Evolutionary conservation across 805 yeast species (phyloP).

Genomic region (Saturnispora besseyi): DNA sequence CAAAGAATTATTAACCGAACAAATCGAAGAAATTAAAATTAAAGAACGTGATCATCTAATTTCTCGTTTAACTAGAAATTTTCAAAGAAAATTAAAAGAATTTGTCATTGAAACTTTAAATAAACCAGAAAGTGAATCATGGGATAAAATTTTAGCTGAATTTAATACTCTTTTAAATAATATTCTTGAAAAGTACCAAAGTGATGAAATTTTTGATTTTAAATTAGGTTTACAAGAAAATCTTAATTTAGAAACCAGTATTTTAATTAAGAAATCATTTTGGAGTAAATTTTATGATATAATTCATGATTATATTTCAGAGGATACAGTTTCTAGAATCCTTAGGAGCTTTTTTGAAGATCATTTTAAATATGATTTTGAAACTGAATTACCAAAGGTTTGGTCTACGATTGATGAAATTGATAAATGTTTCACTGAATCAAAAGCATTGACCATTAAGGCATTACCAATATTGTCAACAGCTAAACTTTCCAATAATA

Average conservation of each 20-base stretch:
- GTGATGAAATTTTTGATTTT: conserved; percentile 41
- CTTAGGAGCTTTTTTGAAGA: conserved; percentile 78
- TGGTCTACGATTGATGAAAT: conserved; percentile 72
- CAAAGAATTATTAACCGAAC: not conserved
- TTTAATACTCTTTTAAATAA: conserved; percentile 28
- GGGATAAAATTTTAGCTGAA: conserved; percentile 48
- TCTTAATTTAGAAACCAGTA: conserved; percentile 33
- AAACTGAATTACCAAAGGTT: conserved; percentile 66
- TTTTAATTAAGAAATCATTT: conserved; percentile 33
- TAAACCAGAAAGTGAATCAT: conserved; percentile 42
- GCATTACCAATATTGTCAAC: conserved; percentile 51
- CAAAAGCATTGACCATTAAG: conserved; percentile 49
- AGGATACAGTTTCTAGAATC: conserved; percentile 55
- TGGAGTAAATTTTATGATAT: conserved; percentile 59
- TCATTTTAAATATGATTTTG: conserved; percentile 67
- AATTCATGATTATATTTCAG: conserved; percentile 53
- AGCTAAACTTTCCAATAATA: conserved; percentile 42
- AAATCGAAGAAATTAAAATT: conserved; percentile 24
- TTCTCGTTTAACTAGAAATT: conserved; percentile 36
- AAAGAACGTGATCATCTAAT: conserved; percentile 37
- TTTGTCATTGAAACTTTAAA: conserved; percentile 39
- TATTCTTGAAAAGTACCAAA: conserved; percentile 5
- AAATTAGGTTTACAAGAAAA: conserved; percentile 48
- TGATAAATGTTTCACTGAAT: conserved; percentile 50
- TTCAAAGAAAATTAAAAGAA: conserved; percentile 41